A percentile compares a stretch with the other conserved stretches of the same genome.
These are phyloP conservation scores for Venustampulla echinocandica DNA, from an alignment of 495 filamentous ascomycete species.

Conservation along the genomic window DNA sequence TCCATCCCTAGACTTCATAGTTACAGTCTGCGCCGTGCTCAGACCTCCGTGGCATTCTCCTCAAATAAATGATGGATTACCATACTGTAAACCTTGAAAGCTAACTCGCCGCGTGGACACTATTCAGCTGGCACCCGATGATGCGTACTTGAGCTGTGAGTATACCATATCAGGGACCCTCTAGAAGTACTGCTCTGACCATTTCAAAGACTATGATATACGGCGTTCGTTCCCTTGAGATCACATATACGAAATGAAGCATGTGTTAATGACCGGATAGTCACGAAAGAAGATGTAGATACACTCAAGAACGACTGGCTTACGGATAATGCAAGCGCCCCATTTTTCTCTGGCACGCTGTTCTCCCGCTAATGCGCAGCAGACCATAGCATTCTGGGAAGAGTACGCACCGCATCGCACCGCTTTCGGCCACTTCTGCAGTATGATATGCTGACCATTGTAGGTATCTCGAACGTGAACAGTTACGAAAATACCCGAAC, in stretches of 20 bases:
- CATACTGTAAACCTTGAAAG: background rate
- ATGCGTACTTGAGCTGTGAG: constrained; percentile 27
- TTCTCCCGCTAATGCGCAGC: constrained; percentile 15
- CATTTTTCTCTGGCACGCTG: background rate
- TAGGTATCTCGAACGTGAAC: constrained; percentile 85
- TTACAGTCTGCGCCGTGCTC: background rate
- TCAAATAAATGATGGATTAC: no score
- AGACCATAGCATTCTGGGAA: constrained; percentile 96
- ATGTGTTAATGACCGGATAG: constrained; percentile 30
- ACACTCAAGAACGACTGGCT: constrained; percentile 90
- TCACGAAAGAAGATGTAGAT: constrained; percentile 78
- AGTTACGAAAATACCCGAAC: constrained; percentile 62
- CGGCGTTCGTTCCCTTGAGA: constrained; percentile 17
- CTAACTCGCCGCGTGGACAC: constrained; percentile 9
- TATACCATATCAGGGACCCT: background rate
- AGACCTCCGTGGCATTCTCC: no score
- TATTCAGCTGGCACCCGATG: constrained; percentile 23
- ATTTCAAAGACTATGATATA: constrained; percentile 22
- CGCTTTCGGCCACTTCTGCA: constrained; percentile 2
- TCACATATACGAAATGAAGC: background rate
- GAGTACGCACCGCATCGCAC: constrained; percentile 48
- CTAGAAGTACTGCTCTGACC: background rate
- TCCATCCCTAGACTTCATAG: no score
- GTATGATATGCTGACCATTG: constrained; percentile 1
- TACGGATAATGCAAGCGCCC: constrained; percentile 78